Percentiles rank a stretch among this genome's conserved stretches.
phyloP scores from a whole-genome alignment of 768 basidiomycete genomes.

The Daedalea quercina region DNA sequence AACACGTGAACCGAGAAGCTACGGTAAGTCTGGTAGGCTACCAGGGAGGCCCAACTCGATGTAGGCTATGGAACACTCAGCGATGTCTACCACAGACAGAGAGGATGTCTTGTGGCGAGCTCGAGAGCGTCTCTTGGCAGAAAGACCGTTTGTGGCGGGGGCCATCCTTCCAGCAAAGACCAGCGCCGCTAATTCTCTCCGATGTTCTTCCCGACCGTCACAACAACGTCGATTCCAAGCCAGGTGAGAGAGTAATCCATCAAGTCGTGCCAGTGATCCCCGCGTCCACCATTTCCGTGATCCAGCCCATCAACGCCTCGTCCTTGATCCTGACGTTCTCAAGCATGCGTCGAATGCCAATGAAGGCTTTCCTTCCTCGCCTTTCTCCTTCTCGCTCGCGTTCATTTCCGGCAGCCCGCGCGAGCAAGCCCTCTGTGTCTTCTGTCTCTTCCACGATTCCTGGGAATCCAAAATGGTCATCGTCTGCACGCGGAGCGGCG shows the following conservation, averaged over 20 bases:
- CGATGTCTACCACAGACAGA: too few species aligned
- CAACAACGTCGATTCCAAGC: too few species aligned
- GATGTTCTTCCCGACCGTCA: too few species aligned
- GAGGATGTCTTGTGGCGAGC: too few species aligned
- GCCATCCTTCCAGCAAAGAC: too few species aligned
- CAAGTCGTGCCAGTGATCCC: slow-evolving; percentile 24
- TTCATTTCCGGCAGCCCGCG: slow-evolving; percentile 17
- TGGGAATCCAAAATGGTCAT: slow-evolving; percentile 88
- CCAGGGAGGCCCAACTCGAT: too few species aligned
- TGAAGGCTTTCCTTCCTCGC: slow-evolving; percentile 67
- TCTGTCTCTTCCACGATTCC: slow-evolving; percentile 73
- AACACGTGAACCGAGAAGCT: not conserved
- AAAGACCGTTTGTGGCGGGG: too few species aligned
- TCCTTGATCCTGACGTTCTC: slow-evolving; percentile 62
- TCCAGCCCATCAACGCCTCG: slow-evolving; percentile 51
- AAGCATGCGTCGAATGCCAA: slow-evolving; percentile 50
- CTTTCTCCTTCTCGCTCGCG: slow-evolving; percentile 63
- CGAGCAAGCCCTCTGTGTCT: slow-evolving; percentile 42
- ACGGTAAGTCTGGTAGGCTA: too few species aligned
- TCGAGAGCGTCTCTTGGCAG: too few species aligned
- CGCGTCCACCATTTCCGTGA: slow-evolving; percentile 54
- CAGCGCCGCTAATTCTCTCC: too few species aligned
- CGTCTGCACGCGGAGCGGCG: slow-evolving; percentile 60
- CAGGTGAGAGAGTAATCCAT: too few species aligned
- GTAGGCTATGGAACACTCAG: too few species aligned